These are phyloP conservation scores for Paramecium sonneborni DNA, from an alignment of 73 alveolate species.

Conservation along the genomic window DNA sequence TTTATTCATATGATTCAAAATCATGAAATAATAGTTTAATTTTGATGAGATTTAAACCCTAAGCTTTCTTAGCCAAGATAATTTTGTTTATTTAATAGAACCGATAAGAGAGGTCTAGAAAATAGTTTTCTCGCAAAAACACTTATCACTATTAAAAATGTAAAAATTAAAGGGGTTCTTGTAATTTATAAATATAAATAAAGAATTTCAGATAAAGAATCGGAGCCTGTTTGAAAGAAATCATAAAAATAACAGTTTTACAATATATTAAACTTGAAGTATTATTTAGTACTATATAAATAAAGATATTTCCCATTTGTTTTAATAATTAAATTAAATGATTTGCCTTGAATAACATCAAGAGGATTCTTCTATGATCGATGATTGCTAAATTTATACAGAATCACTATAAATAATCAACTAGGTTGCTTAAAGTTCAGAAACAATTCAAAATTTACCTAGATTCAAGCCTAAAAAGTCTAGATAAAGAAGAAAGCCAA, in stretches of 20 bases:
- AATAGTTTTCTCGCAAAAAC: background rate
- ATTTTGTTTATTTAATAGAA: background rate
- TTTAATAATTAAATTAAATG: background rate
- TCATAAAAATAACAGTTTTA: background rate
- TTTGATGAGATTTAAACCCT: background rate
- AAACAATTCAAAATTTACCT: background rate
- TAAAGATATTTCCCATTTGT: background rate
- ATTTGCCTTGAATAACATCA: background rate
- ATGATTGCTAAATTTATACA: background rate
- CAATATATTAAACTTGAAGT: background rate
- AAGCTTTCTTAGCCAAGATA: background rate
- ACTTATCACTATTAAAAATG: background rate
- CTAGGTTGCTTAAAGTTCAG: background rate
- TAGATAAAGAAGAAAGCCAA: constrained; percentile 35
- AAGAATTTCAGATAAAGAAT: background rate
- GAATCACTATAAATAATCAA: background rate
- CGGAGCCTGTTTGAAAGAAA: background rate
- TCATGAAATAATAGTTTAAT: background rate
- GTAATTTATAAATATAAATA: background rate
- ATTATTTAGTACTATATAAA: background rate
- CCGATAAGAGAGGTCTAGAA: background rate
- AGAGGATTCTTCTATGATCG: background rate
- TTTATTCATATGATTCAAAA: background rate
- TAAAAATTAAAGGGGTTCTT: background rate
- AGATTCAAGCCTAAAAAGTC: background rate